phyloP scores from a whole-genome alignment of 495 filamentous ascomycete genomes.

The Hypomontagnella monticulosa region DNA sequence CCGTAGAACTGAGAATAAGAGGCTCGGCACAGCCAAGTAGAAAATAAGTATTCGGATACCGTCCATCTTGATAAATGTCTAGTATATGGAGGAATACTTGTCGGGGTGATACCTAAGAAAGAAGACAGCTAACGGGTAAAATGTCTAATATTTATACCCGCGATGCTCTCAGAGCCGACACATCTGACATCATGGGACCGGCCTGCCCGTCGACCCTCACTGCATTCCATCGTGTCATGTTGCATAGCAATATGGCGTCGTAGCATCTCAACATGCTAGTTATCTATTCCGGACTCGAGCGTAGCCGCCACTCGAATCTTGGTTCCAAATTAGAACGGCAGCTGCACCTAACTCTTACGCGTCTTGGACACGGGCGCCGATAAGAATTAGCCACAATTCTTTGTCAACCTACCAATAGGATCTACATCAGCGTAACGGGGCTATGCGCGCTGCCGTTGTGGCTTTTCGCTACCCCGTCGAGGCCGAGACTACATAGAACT shows the following conservation, averaged over 20 bases:
- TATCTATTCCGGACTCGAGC: not conserved
- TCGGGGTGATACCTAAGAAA: not conserved
- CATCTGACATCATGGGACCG: too few relatives aligned
- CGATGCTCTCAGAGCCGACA: too few relatives aligned
- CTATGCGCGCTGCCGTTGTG: too few relatives aligned
- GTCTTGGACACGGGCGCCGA: too few relatives aligned
- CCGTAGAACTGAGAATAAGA: constrained; percentile 53
- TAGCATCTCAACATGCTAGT: not conserved
- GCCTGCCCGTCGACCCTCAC: not conserved
- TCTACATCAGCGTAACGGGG: too few relatives aligned
- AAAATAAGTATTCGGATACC: constrained; percentile 49
- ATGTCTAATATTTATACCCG: not conserved
- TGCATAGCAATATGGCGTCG: not conserved
- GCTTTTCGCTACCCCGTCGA: too few relatives aligned
- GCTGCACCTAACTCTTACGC: not conserved
- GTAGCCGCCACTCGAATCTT: not conserved
- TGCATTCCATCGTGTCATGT: constrained; percentile 3
- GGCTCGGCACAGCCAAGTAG: constrained; percentile 56
- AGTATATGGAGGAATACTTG: not conserved
- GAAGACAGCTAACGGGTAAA: not conserved
- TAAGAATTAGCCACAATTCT: too few relatives aligned
- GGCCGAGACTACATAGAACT: too few relatives aligned
- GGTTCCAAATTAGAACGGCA: not conserved
- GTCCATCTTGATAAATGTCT: constrained; percentile 39
- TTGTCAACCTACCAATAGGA: too few relatives aligned